A percentile compares a stretch with the other conserved stretches of the same genome.
Evolutionary conservation across 1,284 basidiomycete species (phyloP).

Genomic region (Austroboletus niveus): DNA sequence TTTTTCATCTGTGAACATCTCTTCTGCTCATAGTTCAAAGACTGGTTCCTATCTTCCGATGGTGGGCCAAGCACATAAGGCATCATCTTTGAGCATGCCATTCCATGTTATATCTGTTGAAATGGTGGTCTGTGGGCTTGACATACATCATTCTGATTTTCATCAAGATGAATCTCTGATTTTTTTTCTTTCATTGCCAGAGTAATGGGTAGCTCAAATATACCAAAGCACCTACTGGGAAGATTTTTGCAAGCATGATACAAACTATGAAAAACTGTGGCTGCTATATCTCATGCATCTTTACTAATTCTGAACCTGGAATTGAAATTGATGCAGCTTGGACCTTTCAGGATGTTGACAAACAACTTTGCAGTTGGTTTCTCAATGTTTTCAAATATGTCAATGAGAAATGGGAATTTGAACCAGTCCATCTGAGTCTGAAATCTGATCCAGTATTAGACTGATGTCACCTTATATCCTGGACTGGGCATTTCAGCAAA

Average conservation of each 20-base stretch:
- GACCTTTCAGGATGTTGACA: background rate
- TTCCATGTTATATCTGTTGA: background rate
- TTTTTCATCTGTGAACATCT: too few relatives aligned
- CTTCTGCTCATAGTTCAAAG: too few relatives aligned
- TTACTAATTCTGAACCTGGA: too few relatives aligned
- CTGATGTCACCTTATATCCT: background rate
- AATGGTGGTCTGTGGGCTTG: background rate
- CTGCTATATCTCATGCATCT: background rate
- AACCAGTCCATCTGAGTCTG: background rate
- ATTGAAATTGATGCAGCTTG: too few relatives aligned
- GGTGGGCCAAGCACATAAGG: too few relatives aligned
- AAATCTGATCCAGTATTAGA: background rate
- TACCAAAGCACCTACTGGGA: background rate
- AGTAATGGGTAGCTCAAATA: background rate
- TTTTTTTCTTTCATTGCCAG: background rate
- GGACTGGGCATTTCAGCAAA: background rate
- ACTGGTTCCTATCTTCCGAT: too few relatives aligned
- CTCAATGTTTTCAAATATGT: background rate
- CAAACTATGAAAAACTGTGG: background rate
- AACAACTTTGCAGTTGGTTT: background rate
- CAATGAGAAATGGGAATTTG: background rate
- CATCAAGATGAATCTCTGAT: background rate
- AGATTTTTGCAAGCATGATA: background rate
- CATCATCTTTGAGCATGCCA: background rate
- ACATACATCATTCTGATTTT: background rate